Evolutionary conservation across 2,329 filamentous ascomycete species (phyloP).

Genomic region (Lachnellula cervina): DNA sequence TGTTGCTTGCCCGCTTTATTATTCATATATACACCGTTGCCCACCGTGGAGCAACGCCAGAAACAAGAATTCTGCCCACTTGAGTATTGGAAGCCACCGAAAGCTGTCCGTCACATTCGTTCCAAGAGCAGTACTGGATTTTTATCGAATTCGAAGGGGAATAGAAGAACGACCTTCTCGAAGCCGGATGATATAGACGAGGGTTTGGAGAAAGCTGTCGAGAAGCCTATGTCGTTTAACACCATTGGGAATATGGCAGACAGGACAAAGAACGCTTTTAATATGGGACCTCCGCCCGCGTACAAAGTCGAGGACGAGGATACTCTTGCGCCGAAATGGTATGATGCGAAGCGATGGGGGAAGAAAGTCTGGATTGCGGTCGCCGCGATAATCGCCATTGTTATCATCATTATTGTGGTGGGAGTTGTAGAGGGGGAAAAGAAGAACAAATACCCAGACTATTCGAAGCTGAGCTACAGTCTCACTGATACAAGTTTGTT

Average conservation of each 20-base stretch:
- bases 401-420: constrained; percentile 46
- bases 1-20: not conserved
- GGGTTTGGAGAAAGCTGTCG: constrained; percentile 2
- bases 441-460: constrained; percentile 40
- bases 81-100: constrained; percentile 26
- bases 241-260: constrained; percentile 10
- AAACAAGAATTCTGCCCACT: constrained; percentile 15
- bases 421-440: constrained; percentile 35
- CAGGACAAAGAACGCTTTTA: constrained; percentile 3
- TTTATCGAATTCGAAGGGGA: constrained; percentile 4
- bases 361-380: constrained; percentile 46
- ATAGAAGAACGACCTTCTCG: constrained; percentile 5
- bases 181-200: constrained; percentile 8
- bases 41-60: constrained; percentile 11
- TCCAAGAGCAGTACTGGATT: constrained; percentile 11
- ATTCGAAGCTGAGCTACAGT: constrained; percentile 36
- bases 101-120: constrained; percentile 20
- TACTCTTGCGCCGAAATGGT: constrained; percentile 31
- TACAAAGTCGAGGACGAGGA: constrained; percentile 20
- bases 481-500: constrained; percentile 37
- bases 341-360: constrained; percentile 49
- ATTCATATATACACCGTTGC: not conserved
- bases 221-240: constrained; percentile 13
- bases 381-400: constrained; percentile 33
- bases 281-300: constrained; percentile 13